Percentiles rank a stretch among this genome's conserved stretches.
These are phyloP conservation scores for Cercospora canescens DNA, from an alignment of 2,329 filamentous ascomycete genomes.

Conservation along the genomic window DNA sequence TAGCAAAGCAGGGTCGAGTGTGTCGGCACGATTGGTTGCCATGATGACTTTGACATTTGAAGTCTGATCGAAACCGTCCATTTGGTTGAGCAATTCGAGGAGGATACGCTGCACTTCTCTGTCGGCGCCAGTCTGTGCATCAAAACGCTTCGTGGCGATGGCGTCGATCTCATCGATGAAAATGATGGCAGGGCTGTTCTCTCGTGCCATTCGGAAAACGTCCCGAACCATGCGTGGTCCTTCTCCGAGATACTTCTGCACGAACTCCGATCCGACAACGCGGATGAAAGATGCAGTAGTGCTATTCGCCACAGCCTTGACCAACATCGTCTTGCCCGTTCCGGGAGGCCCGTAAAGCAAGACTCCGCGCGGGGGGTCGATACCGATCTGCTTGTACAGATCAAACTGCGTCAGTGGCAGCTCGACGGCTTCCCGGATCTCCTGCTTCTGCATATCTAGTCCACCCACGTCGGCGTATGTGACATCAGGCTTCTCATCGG, in stretches of 20 bases:
- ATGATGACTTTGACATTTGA: slow-evolving; percentile 99
- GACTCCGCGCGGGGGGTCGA: slow-evolving; percentile 94
- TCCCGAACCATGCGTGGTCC: slow-evolving; percentile 98
- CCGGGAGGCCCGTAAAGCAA: slow-evolving; percentile 94
- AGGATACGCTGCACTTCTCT: slow-evolving; percentile 98
- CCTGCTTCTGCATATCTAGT: slow-evolving; percentile 99
- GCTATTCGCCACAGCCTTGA: slow-evolving; percentile 97
- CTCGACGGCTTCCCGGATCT: slow-evolving; percentile 97
- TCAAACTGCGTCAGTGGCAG: slow-evolving; percentile 96
- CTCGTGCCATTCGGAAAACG: slow-evolving; percentile 97
- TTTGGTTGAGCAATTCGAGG: slow-evolving; percentile 96
- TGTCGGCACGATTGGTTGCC: slow-evolving; percentile 98
- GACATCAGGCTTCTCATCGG: slow-evolving; percentile 96
- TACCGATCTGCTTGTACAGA: slow-evolving; percentile 98
- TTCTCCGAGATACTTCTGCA: slow-evolving; percentile 98
- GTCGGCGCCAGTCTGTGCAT: slow-evolving; percentile 96
- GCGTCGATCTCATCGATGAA: slow-evolving; percentile 99
- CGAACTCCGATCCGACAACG: slow-evolving; percentile 96
- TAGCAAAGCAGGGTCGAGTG: slow-evolving; percentile 89
- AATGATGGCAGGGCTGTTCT: slow-evolving; percentile 97
- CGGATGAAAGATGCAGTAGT: slow-evolving; percentile 98
- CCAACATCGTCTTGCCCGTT: slow-evolving; percentile 94
- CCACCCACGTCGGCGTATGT: slow-evolving; percentile 98
- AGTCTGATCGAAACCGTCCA: slow-evolving; percentile 99
- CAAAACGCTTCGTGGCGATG: slow-evolving; percentile 98